Base-by-base conservation (phyloP, 176 grass and related monocot species). In the Zea luxurians region DNA sequence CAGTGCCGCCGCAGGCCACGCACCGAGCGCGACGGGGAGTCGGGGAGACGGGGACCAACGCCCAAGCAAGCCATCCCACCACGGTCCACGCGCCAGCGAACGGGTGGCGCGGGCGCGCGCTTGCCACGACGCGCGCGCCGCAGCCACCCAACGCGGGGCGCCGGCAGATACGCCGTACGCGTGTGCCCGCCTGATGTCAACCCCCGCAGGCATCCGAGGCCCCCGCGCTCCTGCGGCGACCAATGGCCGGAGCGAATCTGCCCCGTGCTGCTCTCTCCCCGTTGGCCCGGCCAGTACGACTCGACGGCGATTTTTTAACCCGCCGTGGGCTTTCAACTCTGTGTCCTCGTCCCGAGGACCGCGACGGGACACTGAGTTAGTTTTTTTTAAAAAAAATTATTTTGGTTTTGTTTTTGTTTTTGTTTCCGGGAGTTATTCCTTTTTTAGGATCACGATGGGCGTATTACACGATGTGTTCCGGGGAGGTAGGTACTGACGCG, bases 81-180 rank as follows among this genome's bases (percentile, higher is more conserved):
- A 13, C 27, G 7, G 48, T 54, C 70, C 37, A 57, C 55, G 43
- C 6, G 18, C 44, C 45, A 3, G 7, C 15, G 27, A 11, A 37
- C 27, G 64, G 40, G 78, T 77, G 84, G 77, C 15, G 75, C 49
- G 1, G 71, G 36, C 37, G 65, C 46, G 58, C 8, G 34, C 13
- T 3, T 6, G 66, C 53, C 78, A 80, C 78, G 78, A 37, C 78
- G 66, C 48, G 48, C 58, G 65, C 73, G 45, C 64, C 68, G 7
- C 75, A 53, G 74, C 86, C 85, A 87, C 85, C 67, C 80, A 78
- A 83, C 68, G 86, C 81, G 63, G 16, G 53, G 6, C 17, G 62
- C 66, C 38, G 38, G 34, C 64, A 18, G 47, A 40, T 18, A 21
- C 37, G 37, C 36, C 41, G 18, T 60, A 41, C 75, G 49, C 68